phyloP scores from a whole-genome alignment of 1,284 basidiomycete species.

The Abortiporus biennis region DNA sequence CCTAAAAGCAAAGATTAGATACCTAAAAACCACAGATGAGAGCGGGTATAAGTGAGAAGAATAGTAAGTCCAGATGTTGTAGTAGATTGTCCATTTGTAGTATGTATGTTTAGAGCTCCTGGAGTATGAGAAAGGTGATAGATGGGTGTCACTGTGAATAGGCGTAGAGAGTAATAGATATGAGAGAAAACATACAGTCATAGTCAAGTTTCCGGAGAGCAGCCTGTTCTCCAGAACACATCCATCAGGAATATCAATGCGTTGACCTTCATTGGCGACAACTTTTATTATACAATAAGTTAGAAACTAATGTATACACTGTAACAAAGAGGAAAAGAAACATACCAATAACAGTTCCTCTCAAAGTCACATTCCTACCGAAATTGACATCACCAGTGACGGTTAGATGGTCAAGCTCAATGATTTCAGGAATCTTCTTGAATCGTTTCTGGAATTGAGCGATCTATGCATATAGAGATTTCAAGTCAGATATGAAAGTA shows the following conservation, averaged over 20 bases:
- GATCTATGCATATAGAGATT: conserved; percentile 37
- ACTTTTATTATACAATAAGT: not conserved
- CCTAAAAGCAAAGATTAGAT: no score
- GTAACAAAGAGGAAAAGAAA: conserved; percentile 4
- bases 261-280: conserved; percentile 64
- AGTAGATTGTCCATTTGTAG: no score
- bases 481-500: not conserved
- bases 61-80: no score
- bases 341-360: conserved; percentile 79
- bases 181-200: conserved; percentile 9
- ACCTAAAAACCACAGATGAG: no score
- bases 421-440: conserved; percentile 93
- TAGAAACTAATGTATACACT: not conserved
- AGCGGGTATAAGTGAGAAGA: no score
- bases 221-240: conserved; percentile 89
- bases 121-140: no score
- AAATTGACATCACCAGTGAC: conserved; percentile 96
- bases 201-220: conserved; percentile 44
- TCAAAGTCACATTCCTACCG: conserved; percentile 85
- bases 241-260: conserved; percentile 94
- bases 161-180: no score
- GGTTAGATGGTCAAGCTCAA: conserved; percentile 94
- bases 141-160: no score
- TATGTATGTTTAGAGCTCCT: no score
- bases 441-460: conserved; percentile 96